phyloP scores from a whole-genome alignment of 306 rosid species.

The Vigna hirtella region DNA sequence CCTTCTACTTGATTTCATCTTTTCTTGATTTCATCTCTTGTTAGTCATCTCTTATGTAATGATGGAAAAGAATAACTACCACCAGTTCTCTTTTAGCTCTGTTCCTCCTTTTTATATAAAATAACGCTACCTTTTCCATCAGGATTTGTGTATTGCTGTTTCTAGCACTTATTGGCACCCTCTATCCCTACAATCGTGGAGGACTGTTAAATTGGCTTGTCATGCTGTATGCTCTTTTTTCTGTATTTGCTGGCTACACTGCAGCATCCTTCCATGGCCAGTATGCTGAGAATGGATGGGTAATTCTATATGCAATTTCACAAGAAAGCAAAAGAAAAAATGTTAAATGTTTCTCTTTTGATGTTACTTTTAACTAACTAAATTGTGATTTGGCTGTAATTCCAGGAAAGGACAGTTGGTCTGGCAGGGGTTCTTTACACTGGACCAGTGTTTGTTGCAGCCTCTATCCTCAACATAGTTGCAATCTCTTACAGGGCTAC shows the following conservation, averaged over 20 bases:
- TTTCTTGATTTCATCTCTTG: slow-evolving; percentile 10
- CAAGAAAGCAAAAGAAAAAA: slow-evolving; percentile 32
- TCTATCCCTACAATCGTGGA: slow-evolving; percentile 88
- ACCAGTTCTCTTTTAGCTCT: slow-evolving; percentile 19
- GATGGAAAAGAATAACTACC: background rate
- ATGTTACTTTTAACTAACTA: background rate
- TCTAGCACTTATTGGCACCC: slow-evolving; percentile 68
- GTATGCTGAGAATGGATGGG: slow-evolving; percentile 81
- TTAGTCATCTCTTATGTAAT: background rate
- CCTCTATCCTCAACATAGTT: slow-evolving; percentile 67
- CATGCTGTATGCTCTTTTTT: slow-evolving; percentile 61
- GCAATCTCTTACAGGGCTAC: slow-evolving; percentile 73
- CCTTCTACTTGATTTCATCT: slow-evolving; percentile 24
- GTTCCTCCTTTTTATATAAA: slow-evolving; percentile 2
- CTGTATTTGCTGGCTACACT: slow-evolving; percentile 76
- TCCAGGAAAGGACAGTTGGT: slow-evolving; percentile 74
- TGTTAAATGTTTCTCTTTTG: background rate
- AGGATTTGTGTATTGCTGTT: slow-evolving; percentile 72
- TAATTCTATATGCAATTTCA: slow-evolving; percentile 44
- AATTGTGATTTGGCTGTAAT: slow-evolving; percentile 40
- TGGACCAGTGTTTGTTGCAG: slow-evolving; percentile 72
- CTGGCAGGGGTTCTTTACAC: slow-evolving; percentile 72
- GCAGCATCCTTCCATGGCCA: slow-evolving; percentile 78
- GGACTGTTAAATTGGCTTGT: slow-evolving; percentile 67
- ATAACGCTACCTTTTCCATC: slow-evolving; percentile 35